Evolutionary conservation across 768 basidiomycete species (phyloP).

Genomic region (Coprinopsis sp.): DNA sequence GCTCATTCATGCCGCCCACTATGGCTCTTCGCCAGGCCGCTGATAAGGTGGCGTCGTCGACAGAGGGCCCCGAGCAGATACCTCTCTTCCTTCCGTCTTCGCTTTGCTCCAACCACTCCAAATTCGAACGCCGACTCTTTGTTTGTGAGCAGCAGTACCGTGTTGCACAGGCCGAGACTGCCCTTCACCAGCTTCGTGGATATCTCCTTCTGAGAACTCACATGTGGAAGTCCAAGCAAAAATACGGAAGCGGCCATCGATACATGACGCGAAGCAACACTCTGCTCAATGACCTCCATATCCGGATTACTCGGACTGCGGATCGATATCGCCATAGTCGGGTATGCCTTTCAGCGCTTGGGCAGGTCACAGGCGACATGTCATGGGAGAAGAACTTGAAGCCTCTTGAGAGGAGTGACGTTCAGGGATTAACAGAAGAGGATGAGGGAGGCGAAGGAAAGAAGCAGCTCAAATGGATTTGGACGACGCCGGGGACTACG

Average conservation of each 20-base stretch:
- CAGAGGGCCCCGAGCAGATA: constrained; percentile 1
- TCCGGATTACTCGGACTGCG: constrained; percentile 12
- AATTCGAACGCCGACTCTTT: constrained; percentile 7
- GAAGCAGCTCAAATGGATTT: neutral
- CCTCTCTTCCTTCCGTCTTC: constrained; percentile 18
- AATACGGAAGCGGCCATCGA: constrained; percentile 20
- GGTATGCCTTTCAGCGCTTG: constrained; percentile 1
- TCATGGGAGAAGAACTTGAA: neutral
- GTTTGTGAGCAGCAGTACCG: constrained; percentile 25
- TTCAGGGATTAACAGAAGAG: neutral
- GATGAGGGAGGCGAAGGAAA: neutral
- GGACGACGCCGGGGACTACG: neutral
- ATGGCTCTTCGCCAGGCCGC: neutral
- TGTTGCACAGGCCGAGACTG: constrained; percentile 23
- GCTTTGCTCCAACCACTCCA: neutral
- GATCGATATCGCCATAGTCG: constrained; percentile 14
- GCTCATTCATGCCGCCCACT: constrained; percentile 23
- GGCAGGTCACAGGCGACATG: neutral
- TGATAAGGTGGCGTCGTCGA: neutral
- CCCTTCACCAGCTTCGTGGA: constrained; percentile 23
- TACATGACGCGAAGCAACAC: constrained; percentile 19
- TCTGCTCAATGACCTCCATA: constrained; percentile 13
- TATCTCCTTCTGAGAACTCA: constrained; percentile 24
- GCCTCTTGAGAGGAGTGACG: neutral
- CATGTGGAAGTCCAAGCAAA: constrained; percentile 27